A percentile compares a stretch with the other conserved stretches of the same genome.
phyloP scores from a whole-genome alignment of 345 rosid genomes.

The Hibiscus syriacus region DNA sequence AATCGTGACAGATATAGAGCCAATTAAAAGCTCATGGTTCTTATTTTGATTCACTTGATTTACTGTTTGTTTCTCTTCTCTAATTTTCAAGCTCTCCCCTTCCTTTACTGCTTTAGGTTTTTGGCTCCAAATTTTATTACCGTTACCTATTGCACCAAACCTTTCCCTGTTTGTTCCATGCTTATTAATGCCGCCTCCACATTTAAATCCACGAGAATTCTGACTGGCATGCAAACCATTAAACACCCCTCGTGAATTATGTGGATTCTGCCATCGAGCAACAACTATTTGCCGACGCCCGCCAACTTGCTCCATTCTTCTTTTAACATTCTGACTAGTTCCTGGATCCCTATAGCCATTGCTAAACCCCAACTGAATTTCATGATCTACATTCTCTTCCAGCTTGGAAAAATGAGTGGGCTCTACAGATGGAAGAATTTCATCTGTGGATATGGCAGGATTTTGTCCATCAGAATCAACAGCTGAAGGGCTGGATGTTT shows the following conservation, averaged over 20 bases:
- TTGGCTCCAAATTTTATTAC: conserved; percentile 70
- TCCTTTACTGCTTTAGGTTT: conserved; percentile 46
- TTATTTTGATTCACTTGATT: conserved; percentile 37
- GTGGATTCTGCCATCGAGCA: conserved; percentile 29
- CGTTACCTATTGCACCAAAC: conserved; percentile 28
- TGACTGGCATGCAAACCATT: conserved; percentile 42
- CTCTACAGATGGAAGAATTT: conserved; percentile 31
- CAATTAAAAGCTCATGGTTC: conserved; percentile 59
- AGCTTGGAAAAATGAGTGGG: conserved; percentile 25
- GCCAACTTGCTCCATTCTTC: conserved; percentile 22
- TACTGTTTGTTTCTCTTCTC: conserved; percentile 36
- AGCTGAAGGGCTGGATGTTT: conserved; percentile 31
- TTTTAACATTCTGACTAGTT: conserved; percentile 30
- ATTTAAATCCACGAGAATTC: conserved; percentile 35
- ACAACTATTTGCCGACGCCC: conserved; percentile 22
- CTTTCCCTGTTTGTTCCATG: conserved; percentile 49
- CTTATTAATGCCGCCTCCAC: conserved; percentile 39
- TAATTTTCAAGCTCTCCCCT: conserved; percentile 25
- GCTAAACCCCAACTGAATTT: conserved; percentile 31
- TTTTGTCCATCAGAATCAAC: conserved; percentile 37
- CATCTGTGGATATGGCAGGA: conserved; percentile 27
- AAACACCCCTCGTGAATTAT: conserved; percentile 34
- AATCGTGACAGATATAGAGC: conserved; percentile 72
- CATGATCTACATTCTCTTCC: conserved; percentile 34
- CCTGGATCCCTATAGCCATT: conserved; percentile 28